Conservation (phyloP, 805 yeast species). For the Komagataella mondaviorum region DNA sequence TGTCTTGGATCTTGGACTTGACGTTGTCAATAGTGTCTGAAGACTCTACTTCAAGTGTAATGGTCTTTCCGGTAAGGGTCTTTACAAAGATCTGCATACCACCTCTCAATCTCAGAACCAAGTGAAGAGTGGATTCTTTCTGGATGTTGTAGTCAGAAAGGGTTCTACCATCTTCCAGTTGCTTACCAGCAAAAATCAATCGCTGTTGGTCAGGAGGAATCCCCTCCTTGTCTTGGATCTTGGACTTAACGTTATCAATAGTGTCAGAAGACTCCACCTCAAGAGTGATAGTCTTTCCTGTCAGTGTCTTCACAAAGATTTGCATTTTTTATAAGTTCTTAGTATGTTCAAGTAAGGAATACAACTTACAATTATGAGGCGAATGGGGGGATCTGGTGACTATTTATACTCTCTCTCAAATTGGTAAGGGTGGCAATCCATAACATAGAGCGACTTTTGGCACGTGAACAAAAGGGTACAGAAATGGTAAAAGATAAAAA, state of each 20-base stretch:
- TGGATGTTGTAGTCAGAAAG: slow-evolving; percentile 63
- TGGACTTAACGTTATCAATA: slow-evolving; percentile 27
- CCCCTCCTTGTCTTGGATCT: slow-evolving; percentile 28
- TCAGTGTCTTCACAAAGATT: slow-evolving; percentile 71
- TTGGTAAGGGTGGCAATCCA: not conserved
- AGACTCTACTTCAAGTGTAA: slow-evolving; percentile 79
- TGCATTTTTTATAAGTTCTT: slow-evolving; percentile 22
- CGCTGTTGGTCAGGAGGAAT: slow-evolving; percentile 29
- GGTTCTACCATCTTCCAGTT: slow-evolving; percentile 65
- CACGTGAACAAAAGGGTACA: not conserved
- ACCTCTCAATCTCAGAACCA: slow-evolving; percentile 25
- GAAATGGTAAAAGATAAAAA: not conserved
- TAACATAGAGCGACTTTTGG: not conserved
- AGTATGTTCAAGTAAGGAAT: not conserved
- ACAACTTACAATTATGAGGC: not conserved
- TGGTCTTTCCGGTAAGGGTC: slow-evolving; percentile 82
- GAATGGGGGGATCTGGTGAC: not conserved
- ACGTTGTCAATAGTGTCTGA: slow-evolving; percentile 30
- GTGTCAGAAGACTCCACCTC: slow-evolving; percentile 51
- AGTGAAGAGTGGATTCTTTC: slow-evolving; percentile 24
- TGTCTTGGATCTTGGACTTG: slow-evolving; percentile 27
- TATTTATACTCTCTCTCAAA: not conserved
- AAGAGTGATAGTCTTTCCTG: slow-evolving; percentile 90
- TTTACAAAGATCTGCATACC: slow-evolving; percentile 64
- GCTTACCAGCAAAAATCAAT: slow-evolving; percentile 29